A percentile compares a stretch with the other conserved stretches of the same genome.
phyloP scores from a whole-genome alignment of 2,329 filamentous ascomycete species.

The Graphiopsis chlorocephala region DNA sequence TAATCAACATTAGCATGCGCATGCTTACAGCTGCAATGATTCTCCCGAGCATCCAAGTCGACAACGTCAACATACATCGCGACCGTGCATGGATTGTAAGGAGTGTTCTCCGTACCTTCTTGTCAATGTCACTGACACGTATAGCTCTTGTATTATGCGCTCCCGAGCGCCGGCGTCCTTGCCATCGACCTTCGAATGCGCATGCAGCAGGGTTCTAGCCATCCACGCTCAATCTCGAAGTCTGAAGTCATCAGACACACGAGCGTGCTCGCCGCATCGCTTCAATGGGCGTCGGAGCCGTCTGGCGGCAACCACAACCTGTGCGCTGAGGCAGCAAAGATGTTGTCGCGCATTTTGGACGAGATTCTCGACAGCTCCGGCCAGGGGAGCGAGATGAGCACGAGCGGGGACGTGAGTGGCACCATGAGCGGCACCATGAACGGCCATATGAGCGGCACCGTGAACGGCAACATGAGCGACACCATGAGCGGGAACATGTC shows the following conservation, averaged over 20 bases:
- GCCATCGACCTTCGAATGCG: neutral
- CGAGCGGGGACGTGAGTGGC: neutral
- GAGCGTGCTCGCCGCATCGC: neutral
- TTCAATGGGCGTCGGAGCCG: neutral
- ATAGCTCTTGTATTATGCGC: neutral
- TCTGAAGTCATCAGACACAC: neutral
- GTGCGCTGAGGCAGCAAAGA: neutral
- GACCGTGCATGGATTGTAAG: neutral
- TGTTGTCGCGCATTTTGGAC: neutral
- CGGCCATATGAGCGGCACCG: neutral
- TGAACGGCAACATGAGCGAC: neutral
- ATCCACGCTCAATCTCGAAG: neutral
- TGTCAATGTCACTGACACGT: neutral
- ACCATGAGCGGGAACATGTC: neutral
- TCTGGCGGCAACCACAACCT: neutral
- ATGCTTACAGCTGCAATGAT: neutral
- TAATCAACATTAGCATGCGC: neutral
- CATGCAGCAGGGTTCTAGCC: neutral
- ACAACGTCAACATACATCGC: neutral
- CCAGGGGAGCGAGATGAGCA: neutral
- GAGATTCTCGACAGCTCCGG: neutral
- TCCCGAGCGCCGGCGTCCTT: neutral
- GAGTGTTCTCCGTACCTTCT: neutral
- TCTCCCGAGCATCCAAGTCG: neutral
- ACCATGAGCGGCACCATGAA: neutral